Base-by-base conservation (phyloP, 2,329 filamentous ascomycete genomes). In the Nigrospora sphaerica region DNA sequence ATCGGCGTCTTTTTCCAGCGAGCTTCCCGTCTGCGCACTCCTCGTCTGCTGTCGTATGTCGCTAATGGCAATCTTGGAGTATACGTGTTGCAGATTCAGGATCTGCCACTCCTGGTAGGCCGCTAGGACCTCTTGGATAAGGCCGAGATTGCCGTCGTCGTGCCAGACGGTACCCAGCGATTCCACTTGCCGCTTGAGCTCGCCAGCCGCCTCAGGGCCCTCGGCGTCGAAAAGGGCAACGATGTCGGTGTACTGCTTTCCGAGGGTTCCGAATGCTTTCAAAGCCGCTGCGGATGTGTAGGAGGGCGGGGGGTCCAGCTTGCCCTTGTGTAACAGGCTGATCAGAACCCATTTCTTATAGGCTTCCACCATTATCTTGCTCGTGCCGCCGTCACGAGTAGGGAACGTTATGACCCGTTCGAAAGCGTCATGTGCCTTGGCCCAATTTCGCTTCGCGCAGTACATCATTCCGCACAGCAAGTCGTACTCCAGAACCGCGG, bases 291-390 rank as follows among this genome's bases (percentile, higher is more conserved):
- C 49, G 42, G 75, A 73, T 9, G 78, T 76, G 40, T 78, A 77
- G 35, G 74, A 70, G 1, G 87, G 86, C 11, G 80, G 60, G 1
- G 65, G 54, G 2, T 70, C 68, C 5, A 72, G 70, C 56, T 73
- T 78, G 53, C 90, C 91, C 45, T 82, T 70, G 7, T 79, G 73
- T 16, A 98, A 70, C 46, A 96, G 73, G 45, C 82, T 81, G 11
- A 90, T 76, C 14, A 98, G 69, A 10, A 95, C 62, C 86, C 89
- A 96, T 65, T 92, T 95, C 68, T 92, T 95, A 72, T 95, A 92
- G 6, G 88, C 88, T 54, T 95, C 89, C 4, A 86, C 73, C 85
- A 93, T 93, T 43, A 95, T 75, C 61, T 82, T 84, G 63, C 85
- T 92, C 12, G 81, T 73, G 33, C 80, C 74, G 32, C 74, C 70